These are phyloP conservation scores for Scedosporium apiospermum DNA, from an alignment of 2,329 filamentous ascomycete genomes.

Conservation along the genomic window DNA sequence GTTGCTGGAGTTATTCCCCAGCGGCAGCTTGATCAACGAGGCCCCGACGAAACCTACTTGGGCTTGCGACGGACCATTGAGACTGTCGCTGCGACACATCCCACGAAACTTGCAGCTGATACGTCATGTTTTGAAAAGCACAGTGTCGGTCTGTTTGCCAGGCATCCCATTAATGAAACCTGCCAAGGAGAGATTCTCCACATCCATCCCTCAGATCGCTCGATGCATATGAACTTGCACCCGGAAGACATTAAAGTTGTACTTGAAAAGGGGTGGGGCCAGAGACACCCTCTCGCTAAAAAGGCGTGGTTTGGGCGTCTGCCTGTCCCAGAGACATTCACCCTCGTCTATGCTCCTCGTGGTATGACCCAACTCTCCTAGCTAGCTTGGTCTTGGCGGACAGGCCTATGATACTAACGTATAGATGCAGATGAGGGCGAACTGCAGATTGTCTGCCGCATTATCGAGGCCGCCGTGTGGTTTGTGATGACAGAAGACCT, in stretches of 20 bases:
- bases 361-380: conserved; percentile 22
- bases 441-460: conserved; percentile 54
- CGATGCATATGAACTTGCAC: conserved; percentile 71
- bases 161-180: conserved; percentile 54
- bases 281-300: conserved; percentile 58
- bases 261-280: conserved; percentile 69
- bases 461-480: conserved; percentile 68
- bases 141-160: conserved; percentile 64
- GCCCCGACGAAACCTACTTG: conserved; percentile 42
- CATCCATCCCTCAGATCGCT: conserved; percentile 66
- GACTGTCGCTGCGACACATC: conserved; percentile 35
- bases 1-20: conserved; percentile 75
- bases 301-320: conserved; percentile 51
- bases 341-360: conserved; percentile 75
- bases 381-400: not conserved
- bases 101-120: conserved; percentile 45
- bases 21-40: conserved; percentile 63
- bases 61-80: conserved; percentile 44
- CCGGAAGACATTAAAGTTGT: conserved; percentile 66
- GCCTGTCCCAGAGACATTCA: conserved; percentile 65
- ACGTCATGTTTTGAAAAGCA: conserved; percentile 77
- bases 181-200: conserved; percentile 78
- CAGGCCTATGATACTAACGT: not conserved
- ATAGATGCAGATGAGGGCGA: conserved; percentile 46
- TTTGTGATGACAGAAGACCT: conserved; percentile 41